Percentiles rank a stretch among this genome's conserved stretches.
Conservation (phyloP, 768 basidiomycete species). For the Suillus clintonianus region DNA sequence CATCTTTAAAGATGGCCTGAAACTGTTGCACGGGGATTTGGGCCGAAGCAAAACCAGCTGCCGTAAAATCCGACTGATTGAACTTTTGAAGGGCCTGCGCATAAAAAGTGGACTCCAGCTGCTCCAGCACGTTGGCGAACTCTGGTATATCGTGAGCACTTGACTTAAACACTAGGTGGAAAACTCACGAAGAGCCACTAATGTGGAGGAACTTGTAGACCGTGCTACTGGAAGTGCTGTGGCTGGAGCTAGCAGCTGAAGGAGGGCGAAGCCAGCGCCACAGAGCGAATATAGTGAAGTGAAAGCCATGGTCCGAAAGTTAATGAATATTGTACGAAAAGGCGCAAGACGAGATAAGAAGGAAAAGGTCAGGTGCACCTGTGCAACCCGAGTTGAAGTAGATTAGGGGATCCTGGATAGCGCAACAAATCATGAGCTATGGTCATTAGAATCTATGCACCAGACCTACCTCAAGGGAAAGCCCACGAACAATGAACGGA, state of each 20-base stretch:
- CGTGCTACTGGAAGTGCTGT: conserved; percentile 13
- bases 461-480: background rate
- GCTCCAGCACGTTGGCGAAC: conserved; percentile 76
- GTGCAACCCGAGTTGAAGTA: conserved; percentile 52
- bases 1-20: conserved; percentile 59
- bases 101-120: conserved; percentile 73
- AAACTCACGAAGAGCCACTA: conserved; percentile 62
- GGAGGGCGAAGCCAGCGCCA: conserved; percentile 1
- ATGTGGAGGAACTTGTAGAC: conserved; percentile 6
- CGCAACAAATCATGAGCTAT: background rate
- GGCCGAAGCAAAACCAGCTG: conserved; percentile 63
- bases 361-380: conserved; percentile 55
- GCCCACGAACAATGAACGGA: background rate
- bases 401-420: background rate
- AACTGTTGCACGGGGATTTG: conserved; percentile 63
- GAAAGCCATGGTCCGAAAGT: background rate
- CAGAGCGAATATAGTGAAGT: background rate
- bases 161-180: background rate
- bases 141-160: conserved; percentile 39
- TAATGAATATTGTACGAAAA: background rate
- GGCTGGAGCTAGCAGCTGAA: background rate
- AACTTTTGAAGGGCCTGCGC: conserved; percentile 65
- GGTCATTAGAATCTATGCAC: background rate
- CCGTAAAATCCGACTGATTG: conserved; percentile 57
- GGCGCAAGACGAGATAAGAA: background rate